Percentiles rank a stretch among this genome's conserved stretches.
These are phyloP conservation scores for Schrenkiella parvula DNA, from an alignment of 345 rosid species.

Conservation along the genomic window DNA sequence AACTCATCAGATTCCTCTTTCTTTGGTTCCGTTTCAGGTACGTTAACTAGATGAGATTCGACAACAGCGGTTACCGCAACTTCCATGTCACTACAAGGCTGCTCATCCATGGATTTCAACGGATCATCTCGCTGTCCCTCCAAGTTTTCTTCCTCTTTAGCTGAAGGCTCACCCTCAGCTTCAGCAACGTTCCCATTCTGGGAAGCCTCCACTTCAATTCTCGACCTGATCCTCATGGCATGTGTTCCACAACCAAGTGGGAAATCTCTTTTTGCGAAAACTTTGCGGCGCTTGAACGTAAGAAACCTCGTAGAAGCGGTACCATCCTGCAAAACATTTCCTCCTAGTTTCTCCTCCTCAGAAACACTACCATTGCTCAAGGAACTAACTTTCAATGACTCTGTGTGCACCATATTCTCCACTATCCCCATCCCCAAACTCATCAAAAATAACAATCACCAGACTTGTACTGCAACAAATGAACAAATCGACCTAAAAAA, in stretches of 20 bases:
- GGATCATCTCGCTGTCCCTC: background rate
- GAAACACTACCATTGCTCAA: conserved; percentile 22
- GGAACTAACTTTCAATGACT: conserved; percentile 2
- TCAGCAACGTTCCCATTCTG: conserved; percentile 2
- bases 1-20: background rate
- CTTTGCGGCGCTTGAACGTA: conserved; percentile 43
- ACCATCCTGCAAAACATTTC: conserved; percentile 33
- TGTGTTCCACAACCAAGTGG: conserved; percentile 61
- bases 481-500: background rate
- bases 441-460: background rate
- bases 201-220: background rate
- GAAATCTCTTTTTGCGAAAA: conserved; percentile 58
- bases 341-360: conserved; percentile 34
- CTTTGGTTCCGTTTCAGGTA: background rate
- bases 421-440: conserved; percentile 17
- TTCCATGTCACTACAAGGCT: background rate
- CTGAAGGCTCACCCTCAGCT: conserved; percentile 10
- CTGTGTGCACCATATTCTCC: conserved; percentile 8
- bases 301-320: background rate
- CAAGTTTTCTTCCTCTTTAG: background rate
- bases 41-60: conserved; percentile 1
- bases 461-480: conserved; percentile 2
- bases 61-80: background rate
- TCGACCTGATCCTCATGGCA: conserved; percentile 6
- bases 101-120: background rate